Evolutionary conservation across 495 filamentous ascomycete species (phyloP), one percentile per base, ranked within the genome.

Genomic region (Hypoxylon rickii): DNA sequence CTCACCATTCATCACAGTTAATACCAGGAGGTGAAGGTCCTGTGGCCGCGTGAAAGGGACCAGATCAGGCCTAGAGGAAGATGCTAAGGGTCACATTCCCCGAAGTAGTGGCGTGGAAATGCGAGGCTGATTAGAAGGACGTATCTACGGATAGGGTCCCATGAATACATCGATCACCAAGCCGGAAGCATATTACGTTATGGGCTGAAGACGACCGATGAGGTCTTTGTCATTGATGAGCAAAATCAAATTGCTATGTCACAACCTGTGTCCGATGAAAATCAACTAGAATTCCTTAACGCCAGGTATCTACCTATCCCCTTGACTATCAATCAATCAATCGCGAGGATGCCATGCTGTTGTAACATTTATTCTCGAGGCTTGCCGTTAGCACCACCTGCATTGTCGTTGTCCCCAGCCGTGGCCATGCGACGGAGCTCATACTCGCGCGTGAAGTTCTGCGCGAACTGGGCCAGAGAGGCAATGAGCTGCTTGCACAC

Each of bases 361-460:
- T 12, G 33, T 44, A 58, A 53, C 10, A 38, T 22, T 7, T 33
- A 46, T 11, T 18, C 24, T 51, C 51, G 58, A 26, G 48, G 43
- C 22, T 39, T 53, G 16, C 54, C 43, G 32, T 43, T 39, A 17
- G 32, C 33, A 37, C 58, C 64, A 10, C 51, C 53, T 7, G 20
- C 52, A 0, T 22, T 11, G 2, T 34, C 36, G 39, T 72, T 71
- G 17, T 67, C 67, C 16, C 76, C 75, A 32, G 82, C 86, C 12
- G 84, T 84, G 18, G 89, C 88, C 79, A 93, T 96, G 77, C 93
- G 95, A 61, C 92, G 87, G 50, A 97, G 78, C 60, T 96, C 92
- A 67, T 85, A 95, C 73, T 99, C 95, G 69, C 95, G 95, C 40
- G 90, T 95, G 71, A 98, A 96, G 65, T 96, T 88, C 44, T 89